Evolutionary conservation across 495 filamentous ascomycete genomes (phyloP), one percentile per base, ranked within the genome.

Genomic region (Xylaria grammica): DNA sequence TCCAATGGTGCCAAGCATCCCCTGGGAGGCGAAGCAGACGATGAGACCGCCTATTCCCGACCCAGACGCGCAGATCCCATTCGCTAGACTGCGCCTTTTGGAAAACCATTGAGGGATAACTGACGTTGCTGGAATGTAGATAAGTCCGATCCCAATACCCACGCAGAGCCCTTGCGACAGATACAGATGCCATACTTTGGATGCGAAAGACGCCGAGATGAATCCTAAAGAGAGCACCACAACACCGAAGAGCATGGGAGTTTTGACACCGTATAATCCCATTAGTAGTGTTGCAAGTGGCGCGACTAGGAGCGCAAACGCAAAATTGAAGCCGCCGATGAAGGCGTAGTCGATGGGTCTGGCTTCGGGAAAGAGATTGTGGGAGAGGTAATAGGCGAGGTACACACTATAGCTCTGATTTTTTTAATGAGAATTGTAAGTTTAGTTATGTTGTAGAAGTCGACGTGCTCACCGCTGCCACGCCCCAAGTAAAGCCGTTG

Each of bases 61-160:
- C 0, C 90, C 90, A 13, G 85, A 81, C 0, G 89, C 82, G 1
- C 86, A 83, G 65, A 91, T 87, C 4, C 88, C 88, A 69, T 87
- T 88, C 8, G 90, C 89, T 26, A 92, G 78, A 56, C 84, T 84
- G 1, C 89, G 79, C 15, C 81, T 80, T 7, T 79, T 82, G 26
- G 77, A 77, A 72, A 93, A 93, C 90, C 90, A 92, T 62, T 91
- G 89, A 1, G 88, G 85, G 0, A 87, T 79, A 50, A 91, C 85
- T 11, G 84, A 83, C 11, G 90, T 85, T 46, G 82, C 86, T 27
- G 84, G 85, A 11, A 88, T 87, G 73, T 91, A 93, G 7, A 91
- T 77, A 60, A 92, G 86, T 2, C 90, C 89, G 81, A 91, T 87
- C 2, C 90, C 90, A 67, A 82, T 82, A 27, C 90, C 90, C 67